Base-by-base conservation (phyloP, 768 basidiomycete species). In the Rossbeevera mucosa region DNA sequence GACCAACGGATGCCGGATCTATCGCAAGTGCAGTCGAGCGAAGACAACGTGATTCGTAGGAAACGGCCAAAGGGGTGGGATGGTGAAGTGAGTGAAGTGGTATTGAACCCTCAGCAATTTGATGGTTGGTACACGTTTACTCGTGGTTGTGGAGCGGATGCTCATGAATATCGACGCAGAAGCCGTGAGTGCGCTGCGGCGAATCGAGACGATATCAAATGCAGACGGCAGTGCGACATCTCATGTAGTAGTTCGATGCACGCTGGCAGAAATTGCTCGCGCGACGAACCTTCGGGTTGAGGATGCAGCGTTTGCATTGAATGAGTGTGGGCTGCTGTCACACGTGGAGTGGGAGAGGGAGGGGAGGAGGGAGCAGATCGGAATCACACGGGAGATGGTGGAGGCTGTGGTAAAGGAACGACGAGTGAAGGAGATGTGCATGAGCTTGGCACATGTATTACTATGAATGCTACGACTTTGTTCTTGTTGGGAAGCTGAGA, bases 221-320 rank as follows among this genome's bases (percentile, higher is more conserved):
- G 65, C 73, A 4, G 84, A 90, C 54, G 90, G 89, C 7, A 81
- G 84, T 53, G 85, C 85, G 5, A 80, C 79, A 30, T 82, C 82
- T 6, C 85, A 92, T 56, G 76, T 88, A 51, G 74, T 79, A 38
- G 76, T 88, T 24, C 72, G 71, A 20, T 91, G 88, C 66, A 85
- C 86, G 18, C 77, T 97, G n/a, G 74, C 73, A 8, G 84, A 90
- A 30, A 81, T 97, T 51, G 86, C 92, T 2, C 74, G 76, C 16
- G 88, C 86, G 25, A 91, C 91, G 44, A 86, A 89, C 68, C 72
- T 98, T 48, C 80, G 90, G 1, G 67, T 84, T 0, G 91, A 96
- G 50, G 95, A 98, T 65, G 82, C 85, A 0, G 87, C 91, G 0
- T 94, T 91, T 69, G 91, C 94, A 2, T 68, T 98, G 59, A 86